Percentiles rank a stretch among this genome's conserved stretches.
These are phyloP conservation scores for Leccinum truebloodii DNA, from an alignment of 768 basidiomycete genomes.

Conservation along the genomic window DNA sequence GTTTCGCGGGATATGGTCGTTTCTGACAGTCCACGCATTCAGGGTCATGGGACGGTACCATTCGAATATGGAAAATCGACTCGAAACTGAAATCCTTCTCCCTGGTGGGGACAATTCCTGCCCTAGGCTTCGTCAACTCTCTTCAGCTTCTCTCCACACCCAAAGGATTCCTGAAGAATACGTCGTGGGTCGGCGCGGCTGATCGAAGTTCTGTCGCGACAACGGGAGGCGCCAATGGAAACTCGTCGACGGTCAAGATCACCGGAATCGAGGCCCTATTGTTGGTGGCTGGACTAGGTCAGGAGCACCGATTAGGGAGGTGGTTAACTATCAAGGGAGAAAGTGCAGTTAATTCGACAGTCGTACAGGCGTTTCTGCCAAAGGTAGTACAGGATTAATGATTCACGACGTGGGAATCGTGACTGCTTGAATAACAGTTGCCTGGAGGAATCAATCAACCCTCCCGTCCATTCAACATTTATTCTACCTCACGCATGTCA, in stretches of 20 bases:
- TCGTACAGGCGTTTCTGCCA: conserved; percentile 60
- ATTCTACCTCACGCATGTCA: background rate
- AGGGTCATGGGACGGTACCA: conserved; percentile 94
- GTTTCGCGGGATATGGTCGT: background rate
- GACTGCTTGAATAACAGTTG: background rate
- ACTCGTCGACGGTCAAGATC: conserved; percentile 26
- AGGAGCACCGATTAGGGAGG: conserved; percentile 87
- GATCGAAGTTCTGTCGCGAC: background rate
- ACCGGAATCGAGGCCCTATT: conserved; percentile 43
- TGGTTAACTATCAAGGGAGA: conserved; percentile 79
- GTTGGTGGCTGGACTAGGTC: conserved; percentile 78
- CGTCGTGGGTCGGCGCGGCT: conserved; percentile 39
- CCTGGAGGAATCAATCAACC: background rate
- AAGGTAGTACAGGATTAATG: conserved; percentile 11
- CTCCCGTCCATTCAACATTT: background rate
- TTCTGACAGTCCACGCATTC: conserved; percentile 3
- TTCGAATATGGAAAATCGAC: conserved; percentile 92
- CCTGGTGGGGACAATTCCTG: conserved; percentile 60
- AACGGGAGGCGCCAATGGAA: conserved; percentile 3
- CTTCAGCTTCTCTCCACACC: conserved; percentile 73
- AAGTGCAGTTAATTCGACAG: conserved; percentile 70
- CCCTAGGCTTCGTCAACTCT: conserved; percentile 85
- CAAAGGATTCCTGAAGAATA: conserved; percentile 40
- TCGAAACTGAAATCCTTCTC: conserved; percentile 75
- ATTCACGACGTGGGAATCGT: background rate